Evolutionary conservation across 2,329 filamentous ascomycete species (phyloP).

Genomic region (Calonectria montana): DNA sequence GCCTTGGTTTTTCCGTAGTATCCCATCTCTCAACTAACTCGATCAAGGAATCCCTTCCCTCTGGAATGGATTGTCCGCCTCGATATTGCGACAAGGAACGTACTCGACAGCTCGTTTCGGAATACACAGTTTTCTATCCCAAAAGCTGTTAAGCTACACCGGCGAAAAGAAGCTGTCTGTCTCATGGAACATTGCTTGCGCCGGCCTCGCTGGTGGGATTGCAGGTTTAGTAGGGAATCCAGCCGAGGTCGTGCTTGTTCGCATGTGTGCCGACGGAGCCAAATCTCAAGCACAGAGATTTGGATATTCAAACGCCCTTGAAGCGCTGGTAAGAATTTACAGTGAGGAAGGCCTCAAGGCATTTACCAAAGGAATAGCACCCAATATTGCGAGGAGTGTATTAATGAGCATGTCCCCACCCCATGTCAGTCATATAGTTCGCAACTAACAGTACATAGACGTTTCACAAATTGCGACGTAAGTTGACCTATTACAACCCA

Average conservation of each 20-base stretch:
- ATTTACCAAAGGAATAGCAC: slow-evolving; percentile 52
- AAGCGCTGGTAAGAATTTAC: slow-evolving; percentile 41
- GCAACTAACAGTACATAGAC: slow-evolving; percentile 42
- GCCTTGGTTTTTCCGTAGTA: background rate
- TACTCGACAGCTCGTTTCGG: slow-evolving; percentile 59
- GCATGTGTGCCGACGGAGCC: slow-evolving; percentile 60
- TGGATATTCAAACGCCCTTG: slow-evolving; percentile 51
- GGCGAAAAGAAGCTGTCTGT: slow-evolving; percentile 47
- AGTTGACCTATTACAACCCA: slow-evolving; percentile 12
- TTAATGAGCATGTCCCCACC: slow-evolving; percentile 52
- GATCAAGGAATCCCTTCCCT: slow-evolving; percentile 52
- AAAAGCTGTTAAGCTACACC: slow-evolving; percentile 40
- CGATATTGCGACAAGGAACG: slow-evolving; percentile 56
- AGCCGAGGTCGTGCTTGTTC: slow-evolving; percentile 56
- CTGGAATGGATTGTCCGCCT: slow-evolving; percentile 57
- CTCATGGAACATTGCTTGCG: slow-evolving; percentile 51
- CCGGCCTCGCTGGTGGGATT: slow-evolving; percentile 53
- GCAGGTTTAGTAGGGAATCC: slow-evolving; percentile 59
- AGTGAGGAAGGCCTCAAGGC: slow-evolving; percentile 53
- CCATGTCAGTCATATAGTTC: fast-evolving
- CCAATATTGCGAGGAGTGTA: slow-evolving; percentile 55
- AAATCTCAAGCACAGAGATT: slow-evolving; percentile 51
- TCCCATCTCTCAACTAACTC: background rate
- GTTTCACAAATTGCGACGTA: slow-evolving; percentile 58
- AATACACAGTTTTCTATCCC: slow-evolving; percentile 52